Conservation (phyloP, 768 basidiomycete species). For the Scleroderma citrinum region DNA sequence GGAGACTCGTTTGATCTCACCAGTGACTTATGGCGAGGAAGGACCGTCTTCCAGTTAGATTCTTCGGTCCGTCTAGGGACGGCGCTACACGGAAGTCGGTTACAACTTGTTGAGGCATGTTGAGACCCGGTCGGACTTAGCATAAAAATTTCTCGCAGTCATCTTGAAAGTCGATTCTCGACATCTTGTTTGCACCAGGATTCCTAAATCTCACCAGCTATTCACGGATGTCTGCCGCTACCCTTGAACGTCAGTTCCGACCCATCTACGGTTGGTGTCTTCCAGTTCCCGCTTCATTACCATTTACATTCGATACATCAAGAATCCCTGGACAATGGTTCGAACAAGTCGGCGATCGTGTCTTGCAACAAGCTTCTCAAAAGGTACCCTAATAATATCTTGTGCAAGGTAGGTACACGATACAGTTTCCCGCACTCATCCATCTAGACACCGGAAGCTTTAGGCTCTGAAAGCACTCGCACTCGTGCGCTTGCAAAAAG, state of each 20-base stretch:
- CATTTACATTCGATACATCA: constrained; percentile 5
- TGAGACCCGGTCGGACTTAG: constrained; percentile 4
- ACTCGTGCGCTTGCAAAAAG: constrained; percentile 76
- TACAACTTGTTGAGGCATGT: background rate
- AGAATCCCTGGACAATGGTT: constrained; percentile 85
- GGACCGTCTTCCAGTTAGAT: no score
- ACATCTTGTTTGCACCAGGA: no score
- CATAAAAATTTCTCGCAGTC: constrained; percentile 20
- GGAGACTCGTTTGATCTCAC: constrained; percentile 11
- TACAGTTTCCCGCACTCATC: background rate
- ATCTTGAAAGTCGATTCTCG: background rate
- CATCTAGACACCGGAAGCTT: constrained; percentile 5
- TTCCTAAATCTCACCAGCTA: background rate
- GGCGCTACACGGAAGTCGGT: constrained; percentile 21
- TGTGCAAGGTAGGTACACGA: constrained; percentile 51
- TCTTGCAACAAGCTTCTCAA: constrained; percentile 85
- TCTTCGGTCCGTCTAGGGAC: no score
- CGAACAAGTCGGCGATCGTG: constrained; percentile 81
- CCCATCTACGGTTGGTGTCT: constrained; percentile 69
- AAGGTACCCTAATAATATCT: constrained; percentile 69
- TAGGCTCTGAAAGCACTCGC: constrained; percentile 84
- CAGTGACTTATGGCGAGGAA: constrained; percentile 23
- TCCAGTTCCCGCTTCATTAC: background rate
- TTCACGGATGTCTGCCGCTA: constrained; percentile 43
- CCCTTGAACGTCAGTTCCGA: constrained; percentile 76